Percentiles rank a stretch among this genome's conserved stretches.
Conservation (phyloP, 148 eudicot species). For the Heliosperma pusillum region DNA sequence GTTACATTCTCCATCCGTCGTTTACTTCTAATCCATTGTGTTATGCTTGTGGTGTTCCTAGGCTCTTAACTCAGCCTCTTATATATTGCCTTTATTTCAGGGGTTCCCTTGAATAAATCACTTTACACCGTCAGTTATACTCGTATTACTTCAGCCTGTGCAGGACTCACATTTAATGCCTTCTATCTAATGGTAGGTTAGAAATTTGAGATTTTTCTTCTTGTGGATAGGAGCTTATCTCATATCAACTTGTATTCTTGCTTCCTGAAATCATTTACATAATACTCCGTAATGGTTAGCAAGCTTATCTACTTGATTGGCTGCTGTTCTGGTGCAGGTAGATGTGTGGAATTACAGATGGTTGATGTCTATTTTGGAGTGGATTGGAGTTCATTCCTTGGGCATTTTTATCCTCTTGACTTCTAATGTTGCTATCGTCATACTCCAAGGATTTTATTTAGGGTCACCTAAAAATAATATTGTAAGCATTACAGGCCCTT, state of each 20-base stretch:
- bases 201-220: neutral
- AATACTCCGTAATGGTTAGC: neutral
- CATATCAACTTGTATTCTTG: neutral
- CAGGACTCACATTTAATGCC: conserved; percentile 66
- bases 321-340: conserved; percentile 38
- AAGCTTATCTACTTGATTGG: neutral
- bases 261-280: neutral
- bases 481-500: conserved; percentile 40
- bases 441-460: conserved; percentile 79
- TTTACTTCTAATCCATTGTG: neutral
- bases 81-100: conserved; percentile 35
- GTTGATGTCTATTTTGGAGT: conserved; percentile 47
- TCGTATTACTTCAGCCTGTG: conserved; percentile 62
- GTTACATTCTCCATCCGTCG: neutral
- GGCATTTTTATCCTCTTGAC: conserved; percentile 58
- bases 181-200: conserved; percentile 63
- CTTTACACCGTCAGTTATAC: conserved; percentile 70
- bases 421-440: conserved; percentile 62
- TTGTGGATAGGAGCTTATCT: neutral
- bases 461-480: conserved; percentile 58
- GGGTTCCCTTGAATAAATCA: conserved; percentile 69
- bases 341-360: conserved; percentile 60
- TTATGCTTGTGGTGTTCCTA: neutral
- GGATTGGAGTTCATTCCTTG: conserved; percentile 78
- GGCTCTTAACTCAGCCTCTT: neutral